Evolutionary conservation across 805 yeast species (phyloP).

Genomic region (Ogataea degrootiae): DNA sequence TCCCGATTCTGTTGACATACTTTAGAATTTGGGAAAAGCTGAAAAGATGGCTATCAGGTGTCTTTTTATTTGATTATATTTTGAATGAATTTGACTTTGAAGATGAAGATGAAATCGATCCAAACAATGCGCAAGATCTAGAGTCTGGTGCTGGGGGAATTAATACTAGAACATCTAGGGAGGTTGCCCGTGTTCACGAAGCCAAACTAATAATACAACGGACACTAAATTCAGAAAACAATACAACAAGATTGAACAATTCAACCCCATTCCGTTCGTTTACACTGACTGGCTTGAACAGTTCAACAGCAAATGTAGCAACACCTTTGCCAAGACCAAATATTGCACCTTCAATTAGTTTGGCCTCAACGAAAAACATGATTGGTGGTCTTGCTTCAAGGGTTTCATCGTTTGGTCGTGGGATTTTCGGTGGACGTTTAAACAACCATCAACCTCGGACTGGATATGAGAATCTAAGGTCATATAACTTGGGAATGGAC

Average conservation of each 20-base stretch:
- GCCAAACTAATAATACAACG: conserved; percentile 25
- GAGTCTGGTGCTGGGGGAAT: conserved; percentile 7
- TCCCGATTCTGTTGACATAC: conserved; percentile 63
- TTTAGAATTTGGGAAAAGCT: conserved; percentile 66
- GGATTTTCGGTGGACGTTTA: neutral
- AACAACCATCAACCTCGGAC: neutral
- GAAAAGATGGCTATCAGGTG: conserved; percentile 31
- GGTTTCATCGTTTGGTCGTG: neutral
- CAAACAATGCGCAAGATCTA: conserved; percentile 6
- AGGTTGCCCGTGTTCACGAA: conserved; percentile 21
- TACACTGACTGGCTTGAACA: conserved; percentile 9
- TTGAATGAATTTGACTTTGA: conserved; percentile 29
- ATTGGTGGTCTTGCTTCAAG: neutral
- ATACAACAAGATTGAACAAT: conserved; percentile 3
- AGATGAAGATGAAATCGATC: conserved; percentile 7
- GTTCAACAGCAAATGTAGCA: too few relatives aligned
- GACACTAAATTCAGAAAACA: conserved; percentile 7
- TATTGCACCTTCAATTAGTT: neutral
- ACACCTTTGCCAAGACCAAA: too few relatives aligned
- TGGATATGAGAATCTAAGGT: conserved; percentile 18
- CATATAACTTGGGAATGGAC: conserved; percentile 17
- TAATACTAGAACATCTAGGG: conserved; percentile 11
- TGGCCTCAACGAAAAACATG: neutral
- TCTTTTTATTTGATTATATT: conserved; percentile 28
- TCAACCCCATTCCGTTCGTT: conserved; percentile 16